Conservation (phyloP, 2,329 filamentous ascomycete genomes). For the Neoarthrinium moseri region DNA sequence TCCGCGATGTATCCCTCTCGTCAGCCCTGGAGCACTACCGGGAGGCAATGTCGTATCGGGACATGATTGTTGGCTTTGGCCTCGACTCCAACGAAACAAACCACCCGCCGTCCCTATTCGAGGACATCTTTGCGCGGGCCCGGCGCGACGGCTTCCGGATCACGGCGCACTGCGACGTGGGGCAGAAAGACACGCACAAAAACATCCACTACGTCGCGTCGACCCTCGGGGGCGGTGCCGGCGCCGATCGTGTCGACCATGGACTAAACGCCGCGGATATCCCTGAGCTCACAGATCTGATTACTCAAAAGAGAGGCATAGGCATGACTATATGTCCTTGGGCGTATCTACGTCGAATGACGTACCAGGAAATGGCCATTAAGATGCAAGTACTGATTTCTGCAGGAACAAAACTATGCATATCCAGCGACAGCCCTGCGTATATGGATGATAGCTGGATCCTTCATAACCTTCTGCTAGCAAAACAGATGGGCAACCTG, state of each 20-base stretch:
- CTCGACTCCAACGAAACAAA: slow-evolving; percentile 9
- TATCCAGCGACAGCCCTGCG: neutral
- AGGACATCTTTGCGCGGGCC: slow-evolving; percentile 10
- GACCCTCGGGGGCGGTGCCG: slow-evolving; percentile 4
- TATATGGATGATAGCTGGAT: slow-evolving; percentile 8
- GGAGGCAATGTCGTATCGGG: neutral
- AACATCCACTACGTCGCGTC: slow-evolving; percentile 9
- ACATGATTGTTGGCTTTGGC: slow-evolving; percentile 8
- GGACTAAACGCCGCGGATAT: neutral
- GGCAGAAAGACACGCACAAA: slow-evolving; percentile 9
- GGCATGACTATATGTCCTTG: neutral
- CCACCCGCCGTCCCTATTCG: slow-evolving; percentile 9
- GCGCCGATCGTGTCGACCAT: slow-evolving; percentile 1
- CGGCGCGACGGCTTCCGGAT: slow-evolving; percentile 10
- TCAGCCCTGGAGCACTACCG: neutral
- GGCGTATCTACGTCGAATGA: neutral
- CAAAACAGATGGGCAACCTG: neutral
- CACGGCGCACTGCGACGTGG: slow-evolving; percentile 14
- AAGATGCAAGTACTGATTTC: neutral
- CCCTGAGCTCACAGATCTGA: neutral
- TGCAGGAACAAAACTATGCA: neutral
- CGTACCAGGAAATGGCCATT: neutral
- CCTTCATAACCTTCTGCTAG: slow-evolving; percentile 1
- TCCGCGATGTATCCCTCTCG: slow-evolving; percentile 3
- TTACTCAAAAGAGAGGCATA: neutral